Percentiles rank a stretch among this genome's conserved stretches.
These are phyloP conservation scores for Sporisorium scitamineum DNA, from an alignment of 1,284 basidiomycete genomes.

Conservation along the genomic window DNA sequence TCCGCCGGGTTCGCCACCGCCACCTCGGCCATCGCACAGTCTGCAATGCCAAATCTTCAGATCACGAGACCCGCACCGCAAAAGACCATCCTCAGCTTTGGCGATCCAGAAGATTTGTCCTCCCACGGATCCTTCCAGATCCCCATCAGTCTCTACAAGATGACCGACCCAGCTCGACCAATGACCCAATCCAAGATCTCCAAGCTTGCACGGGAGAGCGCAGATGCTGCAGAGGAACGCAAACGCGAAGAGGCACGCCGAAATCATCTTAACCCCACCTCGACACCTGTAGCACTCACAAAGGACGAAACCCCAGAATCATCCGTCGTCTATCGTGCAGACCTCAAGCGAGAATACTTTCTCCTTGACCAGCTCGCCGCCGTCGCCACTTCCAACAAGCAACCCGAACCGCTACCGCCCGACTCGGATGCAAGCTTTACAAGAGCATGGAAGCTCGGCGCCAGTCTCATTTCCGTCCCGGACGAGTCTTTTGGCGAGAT, in stretches of 20 bases:
- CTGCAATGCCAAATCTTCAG: slow-evolving; percentile 51
- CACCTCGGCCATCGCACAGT: slow-evolving; percentile 46
- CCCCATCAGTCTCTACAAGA: slow-evolving; percentile 82
- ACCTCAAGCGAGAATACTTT: slow-evolving; percentile 43
- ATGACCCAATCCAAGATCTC: slow-evolving; percentile 74
- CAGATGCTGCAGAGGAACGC: slow-evolving; percentile 29
- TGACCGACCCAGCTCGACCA: slow-evolving; percentile 79
- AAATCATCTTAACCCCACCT: slow-evolving; percentile 30
- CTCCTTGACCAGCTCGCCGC: slow-evolving; percentile 56
- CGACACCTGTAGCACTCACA: slow-evolving; percentile 20
- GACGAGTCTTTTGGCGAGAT: slow-evolving; percentile 79
- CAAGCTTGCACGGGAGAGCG: slow-evolving; percentile 50
- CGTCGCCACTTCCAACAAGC: slow-evolving; percentile 63
- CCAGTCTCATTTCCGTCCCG: slow-evolving; percentile 81
- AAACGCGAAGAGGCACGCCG: slow-evolving; percentile 19
- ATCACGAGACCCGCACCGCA: slow-evolving; percentile 48
- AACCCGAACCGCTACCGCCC: slow-evolving; percentile 73
- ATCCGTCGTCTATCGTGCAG: slow-evolving; percentile 29
- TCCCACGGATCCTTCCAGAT: slow-evolving; percentile 81
- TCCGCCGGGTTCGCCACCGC: slow-evolving; percentile 73
- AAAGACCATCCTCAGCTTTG: slow-evolving; percentile 55
- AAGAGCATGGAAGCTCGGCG: slow-evolving; percentile 90
- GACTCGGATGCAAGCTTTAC: slow-evolving; percentile 79
- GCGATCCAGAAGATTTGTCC: slow-evolving; percentile 45
- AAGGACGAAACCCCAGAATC: slow-evolving; percentile 12